These are phyloP conservation scores for Alternaria arborescens DNA, from an alignment of 2,329 filamentous ascomycete genomes.

Conservation along the genomic window DNA sequence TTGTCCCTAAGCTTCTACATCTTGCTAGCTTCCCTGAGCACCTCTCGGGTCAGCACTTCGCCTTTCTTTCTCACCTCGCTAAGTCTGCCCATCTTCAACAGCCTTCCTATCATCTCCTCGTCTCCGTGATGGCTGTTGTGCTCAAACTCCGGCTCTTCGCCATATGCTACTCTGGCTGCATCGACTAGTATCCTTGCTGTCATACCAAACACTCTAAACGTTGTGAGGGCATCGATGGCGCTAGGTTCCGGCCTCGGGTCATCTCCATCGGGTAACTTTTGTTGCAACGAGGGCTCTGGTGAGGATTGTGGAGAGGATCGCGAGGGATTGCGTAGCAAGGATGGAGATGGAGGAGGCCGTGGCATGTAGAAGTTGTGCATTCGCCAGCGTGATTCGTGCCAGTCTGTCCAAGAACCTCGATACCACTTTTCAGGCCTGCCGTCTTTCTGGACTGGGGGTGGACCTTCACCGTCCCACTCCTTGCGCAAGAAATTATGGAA, in stretches of 20 bases:
- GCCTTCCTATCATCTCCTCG: constrained; percentile 68
- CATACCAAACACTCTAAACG: constrained; percentile 94
- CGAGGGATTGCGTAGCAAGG: constrained; percentile 14
- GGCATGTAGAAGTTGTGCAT: constrained; percentile 95
- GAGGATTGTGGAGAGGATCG: constrained; percentile 1
- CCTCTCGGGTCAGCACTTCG: constrained; percentile 62
- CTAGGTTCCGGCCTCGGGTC: constrained; percentile 50
- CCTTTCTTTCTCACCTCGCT: constrained; percentile 60
- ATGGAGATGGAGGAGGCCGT: constrained; percentile 26
- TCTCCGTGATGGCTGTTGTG: constrained; percentile 71
- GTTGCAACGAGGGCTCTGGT: constrained; percentile 5
- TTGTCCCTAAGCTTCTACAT: constrained; percentile 31
- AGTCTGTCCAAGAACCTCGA: constrained; percentile 80
- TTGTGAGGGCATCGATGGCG: constrained; percentile 54
- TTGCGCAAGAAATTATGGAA: constrained; percentile 81
- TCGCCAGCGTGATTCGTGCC: constrained; percentile 79
- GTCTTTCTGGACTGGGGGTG: constrained; percentile 51
- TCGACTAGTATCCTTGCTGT: constrained; percentile 91
- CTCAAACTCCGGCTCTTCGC: constrained; percentile 83
- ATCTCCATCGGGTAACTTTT: constrained; percentile 24
- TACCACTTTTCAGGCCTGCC: constrained; percentile 75
- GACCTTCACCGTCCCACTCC: constrained; percentile 57
- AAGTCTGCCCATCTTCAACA: constrained; percentile 66
- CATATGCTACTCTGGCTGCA: constrained; percentile 84
- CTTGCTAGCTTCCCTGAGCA: constrained; percentile 61